A percentile compares a stretch with the other conserved stretches of the same genome.
phyloP scores from a whole-genome alignment of 2,329 filamentous ascomycete genomes.

The Trichoderma breve region DNA sequence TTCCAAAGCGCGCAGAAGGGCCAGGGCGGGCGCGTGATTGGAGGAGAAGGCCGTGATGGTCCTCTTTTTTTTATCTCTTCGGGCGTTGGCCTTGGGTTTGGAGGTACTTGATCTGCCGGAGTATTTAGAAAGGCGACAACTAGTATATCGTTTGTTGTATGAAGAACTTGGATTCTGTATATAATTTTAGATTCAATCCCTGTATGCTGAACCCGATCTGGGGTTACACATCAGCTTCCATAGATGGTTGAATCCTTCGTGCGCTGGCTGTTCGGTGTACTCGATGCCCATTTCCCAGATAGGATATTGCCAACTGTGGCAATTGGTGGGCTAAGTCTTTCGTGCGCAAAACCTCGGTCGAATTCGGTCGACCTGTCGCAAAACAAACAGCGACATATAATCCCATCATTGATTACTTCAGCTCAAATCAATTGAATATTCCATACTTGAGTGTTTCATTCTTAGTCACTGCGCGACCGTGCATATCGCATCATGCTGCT shows the following conservation, averaged over 20 bases:
- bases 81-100: too few relatives aligned
- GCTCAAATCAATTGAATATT: neutral
- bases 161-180: neutral
- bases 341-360: neutral
- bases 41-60: neutral
- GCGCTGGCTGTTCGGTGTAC: neutral
- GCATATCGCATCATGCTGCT: neutral
- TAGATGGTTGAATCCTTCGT: neutral
- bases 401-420: neutral
- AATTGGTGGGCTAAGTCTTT: neutral
- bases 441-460: neutral
- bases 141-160: neutral
- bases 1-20: neutral
- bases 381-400: neutral
- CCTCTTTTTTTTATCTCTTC: neutral
- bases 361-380: neutral
- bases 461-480: neutral
- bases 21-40: neutral
- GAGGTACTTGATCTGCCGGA: neutral
- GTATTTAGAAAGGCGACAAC: neutral
- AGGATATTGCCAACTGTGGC: neutral
- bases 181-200: neutral
- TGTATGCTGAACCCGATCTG: neutral
- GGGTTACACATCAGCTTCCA: neutral
- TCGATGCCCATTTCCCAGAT: neutral